phyloP scores from a whole-genome alignment of 2,329 filamentous ascomycete species.

The Colletotrichum spaethianum region DNA sequence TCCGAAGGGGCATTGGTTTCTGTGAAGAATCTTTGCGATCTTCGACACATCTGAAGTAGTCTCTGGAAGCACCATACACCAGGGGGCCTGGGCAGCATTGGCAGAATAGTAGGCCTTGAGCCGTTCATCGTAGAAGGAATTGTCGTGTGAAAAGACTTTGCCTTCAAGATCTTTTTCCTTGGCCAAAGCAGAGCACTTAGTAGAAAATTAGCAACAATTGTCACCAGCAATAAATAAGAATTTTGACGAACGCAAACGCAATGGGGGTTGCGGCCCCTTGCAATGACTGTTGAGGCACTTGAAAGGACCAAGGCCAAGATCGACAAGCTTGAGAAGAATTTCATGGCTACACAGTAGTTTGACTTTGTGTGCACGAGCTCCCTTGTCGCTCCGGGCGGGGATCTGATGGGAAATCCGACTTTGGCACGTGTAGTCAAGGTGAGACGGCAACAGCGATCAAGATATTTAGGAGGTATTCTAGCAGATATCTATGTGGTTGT shows the following conservation, averaged over 20 bases:
- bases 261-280: conserved; percentile 20
- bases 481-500: not conserved
- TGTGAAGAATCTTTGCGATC: conserved; percentile 43
- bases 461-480: not conserved
- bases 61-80: conserved; percentile 44
- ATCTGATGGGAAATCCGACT: conserved; percentile 8
- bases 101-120: conserved; percentile 49
- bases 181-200: conserved; percentile 45
- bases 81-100: conserved; percentile 48
- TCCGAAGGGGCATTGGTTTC: conserved; percentile 47
- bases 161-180: conserved; percentile 42
- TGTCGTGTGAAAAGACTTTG: conserved; percentile 45
- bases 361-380: not conserved
- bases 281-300: not conserved
- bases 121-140: conserved; percentile 43
- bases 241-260: conserved; percentile 16
- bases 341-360: conserved; percentile 14
- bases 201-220: conserved; percentile 12
- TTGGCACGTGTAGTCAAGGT: not conserved
- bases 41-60: conserved; percentile 36
- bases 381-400: not conserved
- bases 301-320: conserved; percentile 20
- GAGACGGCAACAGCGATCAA: not conserved
- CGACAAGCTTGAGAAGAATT: conserved; percentile 5
- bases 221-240: not conserved